phyloP scores from a whole-genome alignment of 306 rosid species.

The Herpetospermum pedunculosum region DNA sequence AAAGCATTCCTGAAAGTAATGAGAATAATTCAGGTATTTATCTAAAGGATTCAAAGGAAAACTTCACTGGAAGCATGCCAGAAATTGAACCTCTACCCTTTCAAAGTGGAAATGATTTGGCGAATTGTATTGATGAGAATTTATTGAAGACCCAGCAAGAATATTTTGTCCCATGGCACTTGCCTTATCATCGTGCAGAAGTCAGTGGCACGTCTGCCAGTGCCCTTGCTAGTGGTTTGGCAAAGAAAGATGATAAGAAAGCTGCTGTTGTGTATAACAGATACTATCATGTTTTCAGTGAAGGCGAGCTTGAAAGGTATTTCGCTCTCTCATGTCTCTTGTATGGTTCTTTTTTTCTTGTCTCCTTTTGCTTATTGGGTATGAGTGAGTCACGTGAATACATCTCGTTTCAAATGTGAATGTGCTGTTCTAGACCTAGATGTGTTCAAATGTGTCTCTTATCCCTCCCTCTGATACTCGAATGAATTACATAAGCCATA shows the following conservation, averaged over 20 bases:
- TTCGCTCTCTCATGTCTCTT: conserved; percentile 1
- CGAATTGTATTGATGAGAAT: conserved; percentile 20
- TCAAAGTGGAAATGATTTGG: conserved; percentile 6
- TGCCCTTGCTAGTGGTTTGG: conserved; percentile 81
- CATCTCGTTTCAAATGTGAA: background rate
- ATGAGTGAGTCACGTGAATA: background rate
- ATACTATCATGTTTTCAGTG: conserved; percentile 88
- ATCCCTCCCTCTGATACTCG: background rate
- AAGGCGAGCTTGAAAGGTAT: conserved; percentile 96
- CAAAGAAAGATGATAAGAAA: conserved; percentile 79
- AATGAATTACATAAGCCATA: background rate
- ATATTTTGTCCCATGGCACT: conserved; percentile 92
- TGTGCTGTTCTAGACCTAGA: background rate
- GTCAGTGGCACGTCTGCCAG: conserved; percentile 69
- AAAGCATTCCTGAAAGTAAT: conserved; percentile 76
- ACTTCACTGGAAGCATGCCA: conserved; percentile 13
- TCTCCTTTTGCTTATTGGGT: background rate
- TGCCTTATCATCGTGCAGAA: conserved; percentile 97
- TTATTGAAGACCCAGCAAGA: conserved; percentile 53
- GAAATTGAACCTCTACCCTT: conserved; percentile 15
- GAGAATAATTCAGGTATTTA: conserved; percentile 31
- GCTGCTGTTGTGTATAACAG: conserved; percentile 79
- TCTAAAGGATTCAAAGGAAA: conserved; percentile 21
- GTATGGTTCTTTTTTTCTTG: background rate
- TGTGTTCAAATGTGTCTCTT: background rate